These are phyloP conservation scores for Yamadazyma phyllophila DNA, from an alignment of 805 yeast genomes.

Conservation along the genomic window DNA sequence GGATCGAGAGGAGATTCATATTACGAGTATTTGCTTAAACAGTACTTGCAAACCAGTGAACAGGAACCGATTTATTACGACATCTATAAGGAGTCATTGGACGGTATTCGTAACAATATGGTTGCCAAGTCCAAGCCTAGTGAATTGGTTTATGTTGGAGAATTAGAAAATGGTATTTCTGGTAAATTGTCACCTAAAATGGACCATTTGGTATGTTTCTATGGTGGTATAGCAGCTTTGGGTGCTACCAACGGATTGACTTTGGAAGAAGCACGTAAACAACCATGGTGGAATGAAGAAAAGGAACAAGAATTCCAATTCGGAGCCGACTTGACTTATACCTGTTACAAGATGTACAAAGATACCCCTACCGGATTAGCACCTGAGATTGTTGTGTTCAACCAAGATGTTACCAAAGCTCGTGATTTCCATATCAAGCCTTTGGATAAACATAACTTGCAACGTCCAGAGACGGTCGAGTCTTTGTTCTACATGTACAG, in stretches of 20 bases:
- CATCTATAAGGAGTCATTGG: slow-evolving; percentile 74
- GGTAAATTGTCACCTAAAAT: slow-evolving; percentile 65
- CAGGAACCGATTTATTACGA: slow-evolving; percentile 59
- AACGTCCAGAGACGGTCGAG: slow-evolving; percentile 93
- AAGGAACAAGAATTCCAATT: slow-evolving; percentile 63
- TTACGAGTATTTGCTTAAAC: slow-evolving; percentile 85
- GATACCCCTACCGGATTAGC: slow-evolving; percentile 73
- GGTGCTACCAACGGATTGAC: slow-evolving; percentile 83
- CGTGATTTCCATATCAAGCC: slow-evolving; percentile 69
- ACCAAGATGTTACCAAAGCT: slow-evolving; percentile 43
- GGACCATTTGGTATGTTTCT: slow-evolving; percentile 92
- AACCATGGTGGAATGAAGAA: slow-evolving; percentile 54
- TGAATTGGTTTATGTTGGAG: slow-evolving; percentile 70
- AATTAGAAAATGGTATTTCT: slow-evolving; percentile 64
- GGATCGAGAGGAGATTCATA: slow-evolving; percentile 95
- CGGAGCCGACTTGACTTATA: slow-evolving; percentile 70
- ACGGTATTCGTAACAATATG: slow-evolving; percentile 71
- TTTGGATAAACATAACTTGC: slow-evolving; percentile 77
- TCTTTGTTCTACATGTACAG: slow-evolving; percentile 77
- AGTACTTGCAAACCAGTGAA: slow-evolving; percentile 73
- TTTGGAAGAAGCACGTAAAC: slow-evolving; percentile 51
- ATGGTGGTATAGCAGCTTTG: slow-evolving; percentile 83
- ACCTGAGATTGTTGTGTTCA: slow-evolving; percentile 88
- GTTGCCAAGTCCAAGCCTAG: slow-evolving; percentile 60
- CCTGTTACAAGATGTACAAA: slow-evolving; percentile 84